A percentile compares a stretch with the other conserved stretches of the same genome.
These are phyloP conservation scores for Fusarium sp. DNA, from an alignment of 2,329 filamentous ascomycete genomes.

Conservation along the genomic window DNA sequence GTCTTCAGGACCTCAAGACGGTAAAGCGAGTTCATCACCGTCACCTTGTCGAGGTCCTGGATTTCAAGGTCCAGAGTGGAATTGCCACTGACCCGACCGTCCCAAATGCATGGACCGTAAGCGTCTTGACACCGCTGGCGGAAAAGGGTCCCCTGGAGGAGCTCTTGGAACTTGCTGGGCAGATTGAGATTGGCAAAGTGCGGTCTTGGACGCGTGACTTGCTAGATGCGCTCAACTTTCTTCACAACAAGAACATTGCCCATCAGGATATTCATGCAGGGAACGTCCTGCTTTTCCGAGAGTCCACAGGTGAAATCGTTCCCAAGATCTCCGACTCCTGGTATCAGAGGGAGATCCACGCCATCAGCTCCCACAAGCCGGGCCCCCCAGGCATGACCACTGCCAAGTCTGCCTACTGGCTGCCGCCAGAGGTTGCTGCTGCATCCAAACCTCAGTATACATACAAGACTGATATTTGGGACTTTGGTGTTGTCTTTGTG, in stretches of 20 bases:
- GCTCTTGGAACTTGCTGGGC: constrained; percentile 81
- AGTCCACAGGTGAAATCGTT: constrained; percentile 74
- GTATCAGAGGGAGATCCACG: constrained; percentile 76
- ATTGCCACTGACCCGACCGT: constrained; percentile 53
- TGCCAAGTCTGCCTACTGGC: constrained; percentile 84
- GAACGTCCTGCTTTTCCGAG: constrained; percentile 83
- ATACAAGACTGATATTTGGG: constrained; percentile 92
- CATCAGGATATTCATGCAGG: constrained; percentile 85
- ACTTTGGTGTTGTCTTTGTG: constrained; percentile 89
- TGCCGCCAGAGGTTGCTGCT: constrained; percentile 79
- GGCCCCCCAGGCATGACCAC: constrained; percentile 65
- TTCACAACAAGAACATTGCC: constrained; percentile 85
- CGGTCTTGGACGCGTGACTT: constrained; percentile 93
- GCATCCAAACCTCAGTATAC: constrained; percentile 72
- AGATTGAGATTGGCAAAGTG: constrained; percentile 78
- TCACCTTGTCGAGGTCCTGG: constrained; percentile 82
- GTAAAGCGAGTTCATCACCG: constrained; percentile 80
- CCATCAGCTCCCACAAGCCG: constrained; percentile 65
- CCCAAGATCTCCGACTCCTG: constrained; percentile 81
- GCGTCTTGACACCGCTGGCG: constrained; percentile 79
- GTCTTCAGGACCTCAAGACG: constrained; percentile 79
- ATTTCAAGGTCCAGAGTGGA: constrained; percentile 79
- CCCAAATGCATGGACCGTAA: constrained; percentile 74
- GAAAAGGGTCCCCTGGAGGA: constrained; percentile 87
- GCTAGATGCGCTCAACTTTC: constrained; percentile 86